These are phyloP conservation scores for Sisymbrium irio DNA, from an alignment of 345 rosid genomes.

Conservation along the genomic window DNA sequence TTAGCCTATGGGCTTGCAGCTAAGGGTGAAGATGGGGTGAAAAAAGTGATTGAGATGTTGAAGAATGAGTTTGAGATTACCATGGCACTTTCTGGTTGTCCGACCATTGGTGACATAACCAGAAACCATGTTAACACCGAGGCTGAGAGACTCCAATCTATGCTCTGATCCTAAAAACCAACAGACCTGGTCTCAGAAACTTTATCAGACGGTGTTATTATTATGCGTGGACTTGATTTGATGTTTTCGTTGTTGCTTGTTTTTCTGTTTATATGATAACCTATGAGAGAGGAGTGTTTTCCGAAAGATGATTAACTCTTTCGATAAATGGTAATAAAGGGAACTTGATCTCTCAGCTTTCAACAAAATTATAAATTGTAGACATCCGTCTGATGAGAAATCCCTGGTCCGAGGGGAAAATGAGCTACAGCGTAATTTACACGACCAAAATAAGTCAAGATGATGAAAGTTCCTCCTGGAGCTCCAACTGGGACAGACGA, in stretches of 20 bases:
- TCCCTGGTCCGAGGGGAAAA: neutral
- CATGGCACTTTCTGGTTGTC: slow-evolving; percentile 82
- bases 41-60: slow-evolving; percentile 61
- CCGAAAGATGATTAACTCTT: no score
- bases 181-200: neutral
- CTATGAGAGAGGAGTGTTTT: neutral
- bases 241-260: neutral
- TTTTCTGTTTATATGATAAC: neutral
- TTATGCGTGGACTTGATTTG: neutral
- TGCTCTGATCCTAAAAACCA: slow-evolving; percentile 36
- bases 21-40: slow-evolving; percentile 70
- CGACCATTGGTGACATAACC: slow-evolving; percentile 51
- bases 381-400: slow-evolving; percentile 7
- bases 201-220: neutral
- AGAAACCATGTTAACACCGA: slow-evolving; percentile 57
- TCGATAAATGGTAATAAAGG: neutral
- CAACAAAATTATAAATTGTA: slow-evolving; percentile 7
- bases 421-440: neutral
- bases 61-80: slow-evolving; percentile 75
- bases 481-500: slow-evolving; percentile 68
- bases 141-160: slow-evolving; percentile 45
- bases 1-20: slow-evolving; percentile 69
- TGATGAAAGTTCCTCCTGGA: slow-evolving; percentile 47
- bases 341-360: slow-evolving; percentile 8
- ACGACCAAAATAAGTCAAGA: slow-evolving; percentile 21